These are phyloP conservation scores for Polygonum aviculare DNA, from an alignment of 148 eudicot genomes.

Conservation along the genomic window DNA sequence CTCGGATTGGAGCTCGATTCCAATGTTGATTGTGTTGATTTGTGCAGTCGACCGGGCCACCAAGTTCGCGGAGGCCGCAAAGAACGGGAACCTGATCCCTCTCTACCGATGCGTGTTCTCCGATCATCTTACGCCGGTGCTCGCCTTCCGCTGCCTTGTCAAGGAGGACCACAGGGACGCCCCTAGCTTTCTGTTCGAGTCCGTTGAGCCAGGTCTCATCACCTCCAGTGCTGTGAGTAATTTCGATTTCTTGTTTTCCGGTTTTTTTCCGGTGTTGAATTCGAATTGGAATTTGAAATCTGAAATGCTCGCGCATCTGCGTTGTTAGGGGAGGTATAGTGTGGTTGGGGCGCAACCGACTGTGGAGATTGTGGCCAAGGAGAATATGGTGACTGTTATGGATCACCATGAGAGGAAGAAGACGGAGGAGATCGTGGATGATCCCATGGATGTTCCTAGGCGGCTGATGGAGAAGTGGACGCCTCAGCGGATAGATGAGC, in stretches of 20 bases:
- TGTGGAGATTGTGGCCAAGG: constrained; percentile 95
- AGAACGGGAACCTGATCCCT: constrained; percentile 81
- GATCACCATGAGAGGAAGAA: constrained; percentile 65
- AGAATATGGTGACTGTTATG: constrained; percentile 76
- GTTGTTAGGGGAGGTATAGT: constrained; percentile 83
- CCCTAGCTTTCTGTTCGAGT: constrained; percentile 89
- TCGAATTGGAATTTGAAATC: constrained; percentile 2
- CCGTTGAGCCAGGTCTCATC: constrained; percentile 71
- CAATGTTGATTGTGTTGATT: background rate
- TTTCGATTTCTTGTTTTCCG: background rate
- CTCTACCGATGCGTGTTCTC: constrained; percentile 64
- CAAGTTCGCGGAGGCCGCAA: constrained; percentile 76
- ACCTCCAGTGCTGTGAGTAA: constrained; percentile 61
- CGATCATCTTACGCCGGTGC: constrained; percentile 94
- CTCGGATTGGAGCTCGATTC: background rate
- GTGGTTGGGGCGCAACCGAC: constrained; percentile 96
- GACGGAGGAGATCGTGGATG: constrained; percentile 69
- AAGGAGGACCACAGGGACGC: constrained; percentile 94
- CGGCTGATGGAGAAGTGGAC: constrained; percentile 89
- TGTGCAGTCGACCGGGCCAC: constrained; percentile 42
- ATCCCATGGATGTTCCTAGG: constrained; percentile 85
- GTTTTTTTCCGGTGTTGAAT: background rate
- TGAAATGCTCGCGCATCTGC: background rate
- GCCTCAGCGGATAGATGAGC: constrained; percentile 88
- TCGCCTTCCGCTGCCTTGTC: constrained; percentile 90